Conservation (phyloP, 2,329 filamentous ascomycete genomes). For the Ceratocystis colombiana region DNA sequence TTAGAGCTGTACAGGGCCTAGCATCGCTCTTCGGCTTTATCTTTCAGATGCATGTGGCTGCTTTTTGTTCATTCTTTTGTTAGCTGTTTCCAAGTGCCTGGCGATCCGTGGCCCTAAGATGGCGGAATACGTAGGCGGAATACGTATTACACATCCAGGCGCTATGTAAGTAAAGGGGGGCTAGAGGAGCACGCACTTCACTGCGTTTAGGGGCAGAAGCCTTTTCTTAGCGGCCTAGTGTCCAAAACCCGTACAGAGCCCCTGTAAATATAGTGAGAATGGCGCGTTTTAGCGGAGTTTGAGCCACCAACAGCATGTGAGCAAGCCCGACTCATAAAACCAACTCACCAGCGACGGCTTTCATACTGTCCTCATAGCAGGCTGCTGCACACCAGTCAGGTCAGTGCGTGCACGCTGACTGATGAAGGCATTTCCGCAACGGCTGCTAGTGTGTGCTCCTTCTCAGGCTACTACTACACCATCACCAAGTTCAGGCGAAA, state of each 20-base stretch:
- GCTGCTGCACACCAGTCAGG: neutral
- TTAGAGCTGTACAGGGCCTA: neutral
- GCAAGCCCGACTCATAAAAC: too few relatives aligned
- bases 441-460: slow-evolving; percentile 1
- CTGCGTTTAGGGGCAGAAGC: too few relatives aligned
- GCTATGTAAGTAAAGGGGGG: neutral
- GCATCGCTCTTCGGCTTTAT: slow-evolving; percentile 15
- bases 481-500: slow-evolving; percentile 3
- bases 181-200: too few relatives aligned
- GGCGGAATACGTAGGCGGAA: slow-evolving; percentile 14
- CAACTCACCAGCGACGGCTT: neutral
- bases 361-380: neutral
- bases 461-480: neutral
- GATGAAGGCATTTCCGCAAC: slow-evolving; percentile 1
- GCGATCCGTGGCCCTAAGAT: slow-evolving; percentile 10
- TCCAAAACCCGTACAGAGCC: too few relatives aligned
- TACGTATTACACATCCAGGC: neutral
- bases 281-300: too few relatives aligned
- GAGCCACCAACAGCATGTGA: too few relatives aligned
- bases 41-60: neutral
- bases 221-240: too few relatives aligned
- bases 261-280: too few relatives aligned
- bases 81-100: neutral
- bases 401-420: neutral
- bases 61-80: neutral